Percentiles rank a stretch among this genome's conserved stretches.
phyloP scores from a whole-genome alignment of 192 early-diverging fungal genomes.

The Linnemannia schmuckeri region DNA sequence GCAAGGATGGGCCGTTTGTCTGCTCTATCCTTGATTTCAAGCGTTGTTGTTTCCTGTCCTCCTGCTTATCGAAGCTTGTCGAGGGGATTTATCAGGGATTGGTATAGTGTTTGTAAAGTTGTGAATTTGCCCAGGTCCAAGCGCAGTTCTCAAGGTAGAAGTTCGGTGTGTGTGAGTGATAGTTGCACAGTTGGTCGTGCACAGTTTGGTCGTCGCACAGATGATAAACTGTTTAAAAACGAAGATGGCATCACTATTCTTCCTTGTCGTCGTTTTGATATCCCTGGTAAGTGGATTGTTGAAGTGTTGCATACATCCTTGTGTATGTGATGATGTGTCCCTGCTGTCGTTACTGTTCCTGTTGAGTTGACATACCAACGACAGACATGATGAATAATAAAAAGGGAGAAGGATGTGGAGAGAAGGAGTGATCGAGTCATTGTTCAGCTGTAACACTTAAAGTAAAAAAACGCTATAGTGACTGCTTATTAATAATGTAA shows the following conservation, averaged over 20 bases:
- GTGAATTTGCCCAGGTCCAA: not conserved
- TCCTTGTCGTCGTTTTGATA: not conserved
- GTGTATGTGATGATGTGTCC: not conserved
- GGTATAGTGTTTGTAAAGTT: not conserved
- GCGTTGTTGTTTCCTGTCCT: too few relatives aligned
- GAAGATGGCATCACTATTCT: not conserved
- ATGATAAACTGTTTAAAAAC: not conserved
- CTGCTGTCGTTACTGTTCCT: not conserved
- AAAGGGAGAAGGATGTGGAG: not conserved
- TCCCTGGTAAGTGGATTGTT: not conserved
- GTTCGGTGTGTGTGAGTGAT: not conserved
- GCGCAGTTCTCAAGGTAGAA: not conserved
- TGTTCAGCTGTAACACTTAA: not conserved
- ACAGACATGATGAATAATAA: constrained; percentile 44
- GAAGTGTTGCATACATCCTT: not conserved
- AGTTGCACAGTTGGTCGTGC: not conserved
- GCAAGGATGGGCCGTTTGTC: too few relatives aligned
- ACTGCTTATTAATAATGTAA: constrained; percentile 21
- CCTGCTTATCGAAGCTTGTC: too few relatives aligned
- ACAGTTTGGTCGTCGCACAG: not conserved
- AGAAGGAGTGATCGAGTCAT: constrained; percentile 3
- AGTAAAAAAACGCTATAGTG: not conserved
- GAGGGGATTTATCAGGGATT: not conserved
- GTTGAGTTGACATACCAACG: constrained; percentile 38
- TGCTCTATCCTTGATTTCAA: too few relatives aligned